Evolutionary conservation across 208 protist genomes (phyloP), one percentile per base, ranked within the genome.

Genomic region (Leishmania arabica): DNA sequence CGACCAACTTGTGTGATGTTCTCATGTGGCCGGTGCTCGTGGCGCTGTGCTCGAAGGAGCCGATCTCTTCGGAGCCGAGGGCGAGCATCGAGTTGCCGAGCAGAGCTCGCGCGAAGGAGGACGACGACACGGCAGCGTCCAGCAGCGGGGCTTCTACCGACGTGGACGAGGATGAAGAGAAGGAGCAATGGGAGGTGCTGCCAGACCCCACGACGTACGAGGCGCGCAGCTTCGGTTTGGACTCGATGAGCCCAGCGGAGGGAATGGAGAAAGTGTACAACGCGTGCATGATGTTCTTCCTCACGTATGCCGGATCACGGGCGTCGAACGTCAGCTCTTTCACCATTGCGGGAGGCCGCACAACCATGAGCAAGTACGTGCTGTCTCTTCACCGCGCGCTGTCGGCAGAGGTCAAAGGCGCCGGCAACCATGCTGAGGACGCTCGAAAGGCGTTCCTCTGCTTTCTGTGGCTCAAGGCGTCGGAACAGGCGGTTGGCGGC

Each of bases 371-470:
- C 77, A 87, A 88, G 70, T 89, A 91, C 82, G 90, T 94, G 31
- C 73, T 91, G 27, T 77, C 88, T 27, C 86, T 95, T 5, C 92
- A 95, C 79, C 85, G 86, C 37, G 81, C 82, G 42, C 83, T 95
- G 27, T 82, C 81, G 17, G 71, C 88, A 3, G 80, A 84, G 76
- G 82, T 89, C 15, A 79, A 77, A 45, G 85, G 88, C 11, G 79
- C 87, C 37, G 89, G 87, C 37, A 84, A 82, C 42, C 74, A 84
- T 13, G 81, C 89, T 31, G 88, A 93, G 70, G 80, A 85, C 66
- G 78, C 82, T 19, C 86, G 86, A 40, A 77, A 84, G 56, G 88
- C 84, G 3, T 90, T 91, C 65, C 65, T 95, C 72, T 94, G 86
- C 71, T 58, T 77, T 40, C 76, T 90, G 58, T 95, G 92, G 90